phyloP scores from a whole-genome alignment of 352 stramenopile genomes.

The Pythium grandisporangium region DNA sequence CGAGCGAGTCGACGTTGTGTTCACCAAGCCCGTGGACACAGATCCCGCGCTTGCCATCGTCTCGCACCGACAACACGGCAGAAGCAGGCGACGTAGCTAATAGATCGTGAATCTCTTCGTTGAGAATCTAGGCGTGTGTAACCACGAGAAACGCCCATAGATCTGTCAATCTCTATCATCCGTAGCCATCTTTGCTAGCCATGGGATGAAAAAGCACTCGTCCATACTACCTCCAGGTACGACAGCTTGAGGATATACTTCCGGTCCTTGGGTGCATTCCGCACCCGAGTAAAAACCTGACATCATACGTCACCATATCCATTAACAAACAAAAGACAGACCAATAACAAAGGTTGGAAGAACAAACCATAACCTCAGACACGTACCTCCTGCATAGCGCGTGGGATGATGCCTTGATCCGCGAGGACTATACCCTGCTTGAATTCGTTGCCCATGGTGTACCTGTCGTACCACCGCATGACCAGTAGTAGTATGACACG shows the following conservation, averaged over 20 bases:
- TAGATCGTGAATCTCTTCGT: slow-evolving; percentile 95
- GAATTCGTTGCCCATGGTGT: slow-evolving; percentile 92
- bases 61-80: slow-evolving; percentile 60
- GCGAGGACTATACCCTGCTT: slow-evolving; percentile 13
- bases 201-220: too few species aligned
- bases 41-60: slow-evolving; percentile 86
- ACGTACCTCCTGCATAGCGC: slow-evolving; percentile 58
- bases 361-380: too few species aligned
- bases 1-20: slow-evolving; percentile 46
- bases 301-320: too few species aligned
- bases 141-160: too few species aligned
- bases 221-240: slow-evolving; percentile 50
- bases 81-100: slow-evolving; percentile 25
- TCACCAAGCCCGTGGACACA: slow-evolving; percentile 80
- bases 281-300: slow-evolving; percentile 47
- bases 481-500: too few species aligned
- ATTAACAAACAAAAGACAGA: too few species aligned
- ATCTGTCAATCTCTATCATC: too few species aligned
- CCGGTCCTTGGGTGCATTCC: slow-evolving; percentile 12
- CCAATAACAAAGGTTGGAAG: too few species aligned
- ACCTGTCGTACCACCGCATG: too few species aligned
- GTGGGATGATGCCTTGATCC: slow-evolving; percentile 73
- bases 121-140: slow-evolving; percentile 86
- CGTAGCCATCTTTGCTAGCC: too few species aligned
- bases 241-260: slow-evolving; percentile 52